Evolutionary conservation across 257 asterid genomes (phyloP), one percentile per base, ranked within the genome.

Genomic region (Oldenlandia corymbosa): DNA sequence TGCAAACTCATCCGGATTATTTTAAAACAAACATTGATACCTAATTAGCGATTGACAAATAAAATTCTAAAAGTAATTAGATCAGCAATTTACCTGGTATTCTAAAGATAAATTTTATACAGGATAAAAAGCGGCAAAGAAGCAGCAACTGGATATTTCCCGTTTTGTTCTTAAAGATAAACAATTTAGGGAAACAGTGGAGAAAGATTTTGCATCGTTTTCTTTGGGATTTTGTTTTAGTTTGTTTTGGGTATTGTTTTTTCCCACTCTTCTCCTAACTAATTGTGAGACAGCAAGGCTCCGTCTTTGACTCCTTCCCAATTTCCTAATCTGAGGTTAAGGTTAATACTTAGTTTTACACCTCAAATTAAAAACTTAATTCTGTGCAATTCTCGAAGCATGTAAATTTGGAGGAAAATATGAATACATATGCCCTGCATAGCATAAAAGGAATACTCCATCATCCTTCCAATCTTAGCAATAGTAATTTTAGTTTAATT

Each of bases 321-420:
- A 31, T 55, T 9, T 79, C 65, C 46, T 46, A 67, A 63, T 69
- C 41, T 73, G 76, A 75, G 83, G 81, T 64, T 62, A 79, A 30
- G 66, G 74, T 70, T 54, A 72, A 57, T 78, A 64, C 74, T 55
- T 42, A 66, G n/a, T 69, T 78, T 47, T 63, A 70, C 85, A 69
- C 86, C 84, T 68, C 72, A 42, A 28, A 66, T 46, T 9, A 13
- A 1, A 10, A 43, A 39, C 58, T 63, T 71, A n/a, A n/a, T n/a
- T n/a, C n/a, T n/a, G n/a, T n/a, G n/a, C n/a, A n/a, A n/a, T n/a
- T n/a, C n/a, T n/a, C n/a, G n/a, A n/a, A n/a, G n/a, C n/a, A n/a
- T n/a, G n/a, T n/a, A n/a, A n/a, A n/a, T n/a, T n/a, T n/a, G n/a
- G n/a, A n/a, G n/a, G n/a, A n/a, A n/a, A n/a, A n/a, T n/a, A n/a